These are phyloP conservation scores for Xylaria multiplex DNA, from an alignment of 2,329 filamentous ascomycete species.

Conservation along the genomic window DNA sequence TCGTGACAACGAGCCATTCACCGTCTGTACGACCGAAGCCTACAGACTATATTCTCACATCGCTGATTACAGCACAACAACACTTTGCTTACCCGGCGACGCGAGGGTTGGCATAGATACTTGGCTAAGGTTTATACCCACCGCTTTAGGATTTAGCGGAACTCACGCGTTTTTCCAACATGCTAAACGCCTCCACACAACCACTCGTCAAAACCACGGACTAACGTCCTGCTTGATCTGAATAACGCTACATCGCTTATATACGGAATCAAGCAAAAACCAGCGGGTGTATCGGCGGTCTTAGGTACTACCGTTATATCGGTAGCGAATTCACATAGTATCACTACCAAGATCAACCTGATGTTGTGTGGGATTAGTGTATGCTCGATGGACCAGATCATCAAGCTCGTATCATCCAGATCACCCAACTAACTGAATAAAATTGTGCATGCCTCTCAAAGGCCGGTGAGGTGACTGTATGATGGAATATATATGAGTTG, in stretches of 20 bases:
- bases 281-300: not conserved
- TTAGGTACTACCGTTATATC: not conserved
- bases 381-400: conserved; percentile 7
- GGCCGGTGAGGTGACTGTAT: not conserved
- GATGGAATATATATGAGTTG: not conserved
- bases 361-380: not conserved
- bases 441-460: not conserved
- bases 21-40: conserved; percentile 5
- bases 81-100: conserved; percentile 13
- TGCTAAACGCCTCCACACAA: not conserved
- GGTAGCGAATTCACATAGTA: not conserved
- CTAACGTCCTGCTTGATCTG: conserved; percentile 5
- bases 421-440: conserved; percentile 5
- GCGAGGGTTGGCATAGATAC: conserved; percentile 1
- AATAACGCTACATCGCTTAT: not conserved
- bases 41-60: not conserved
- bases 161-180: not conserved
- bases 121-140: not conserved
- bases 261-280: not conserved
- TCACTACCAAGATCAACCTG: not conserved
- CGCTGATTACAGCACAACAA: not conserved
- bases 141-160: not conserved
- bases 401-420: not conserved
- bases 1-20: conserved; percentile 3
- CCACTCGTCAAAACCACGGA: not conserved